These are phyloP conservation scores for Stramenopiles sp. DNA, from an alignment of 352 stramenopile genomes.

Conservation along the genomic window DNA sequence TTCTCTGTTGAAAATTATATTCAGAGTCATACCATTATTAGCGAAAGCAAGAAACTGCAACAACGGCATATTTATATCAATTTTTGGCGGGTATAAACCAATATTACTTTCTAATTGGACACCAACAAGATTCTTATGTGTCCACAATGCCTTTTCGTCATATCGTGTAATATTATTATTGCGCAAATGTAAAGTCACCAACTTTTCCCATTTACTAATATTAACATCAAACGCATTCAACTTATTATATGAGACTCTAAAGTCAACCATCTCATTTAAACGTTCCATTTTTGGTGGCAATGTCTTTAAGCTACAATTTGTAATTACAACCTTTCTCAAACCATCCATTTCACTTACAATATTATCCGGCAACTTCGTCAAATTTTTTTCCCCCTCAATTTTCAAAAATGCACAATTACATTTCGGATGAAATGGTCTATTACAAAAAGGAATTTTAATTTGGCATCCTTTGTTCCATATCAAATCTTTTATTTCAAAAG, in stretches of 20 bases:
- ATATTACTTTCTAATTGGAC: background rate
- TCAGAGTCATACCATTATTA: background rate
- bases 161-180: background rate
- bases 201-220: background rate
- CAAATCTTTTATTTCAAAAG: background rate
- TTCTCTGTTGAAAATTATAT: background rate
- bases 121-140: background rate
- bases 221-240: constrained; percentile 2
- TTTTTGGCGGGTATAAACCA: background rate
- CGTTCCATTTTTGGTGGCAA: background rate
- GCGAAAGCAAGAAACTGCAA: background rate
- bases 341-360: background rate
- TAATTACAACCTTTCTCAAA: background rate
- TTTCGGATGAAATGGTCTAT: background rate
- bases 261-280: background rate
- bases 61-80: background rate
- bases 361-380: background rate
- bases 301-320: background rate
- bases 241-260: background rate
- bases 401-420: background rate
- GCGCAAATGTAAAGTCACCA: background rate
- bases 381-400: background rate
- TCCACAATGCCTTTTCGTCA: background rate
- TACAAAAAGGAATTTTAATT: background rate
- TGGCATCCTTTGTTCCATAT: background rate